Base-by-base conservation (phyloP, 768 basidiomycete genomes). In the Sporobolomyces phaffii region DNA sequence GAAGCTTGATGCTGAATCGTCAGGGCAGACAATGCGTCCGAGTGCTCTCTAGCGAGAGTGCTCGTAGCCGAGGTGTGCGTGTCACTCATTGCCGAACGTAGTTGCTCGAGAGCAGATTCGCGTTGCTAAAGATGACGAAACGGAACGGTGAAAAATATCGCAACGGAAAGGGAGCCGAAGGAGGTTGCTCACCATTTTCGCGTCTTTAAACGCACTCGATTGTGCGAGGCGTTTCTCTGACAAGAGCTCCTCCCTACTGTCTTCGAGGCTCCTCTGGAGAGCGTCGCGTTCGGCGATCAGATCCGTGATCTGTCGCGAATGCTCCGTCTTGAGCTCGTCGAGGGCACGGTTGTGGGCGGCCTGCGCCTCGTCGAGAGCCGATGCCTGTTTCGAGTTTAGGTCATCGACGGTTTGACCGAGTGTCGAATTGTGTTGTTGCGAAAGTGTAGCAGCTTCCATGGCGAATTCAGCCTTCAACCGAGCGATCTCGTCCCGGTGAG, bases 401-500 rank as follows among this genome's bases (percentile, higher is more conserved):
- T 57, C 54, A 9, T 14, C 38, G 3, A 24, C 13, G 1, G 47
- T 29, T 11, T 26, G 41, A 3, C 58, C 65, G 38, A 56, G 20
- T 8, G 63, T 36, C 22, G 34, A 38, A 1, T 50, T 28, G 18
- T 65, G 50, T 34, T 64, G 62, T 31, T 57, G 49, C 67, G 74
- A 81, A 59, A 14, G 78, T 76, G 54, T 29, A 36, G 20, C 71
- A 64, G n/a, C 85, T 41, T 83, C 81, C 11, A 80, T 78, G 72
- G 91, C 88, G 77, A 86, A 87, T 65, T 90, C 86, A 7, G 74
- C 69, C 38, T 79, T 80, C 26, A 88, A 77, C 34, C 52, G 58
- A 22, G 41, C 53, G 29, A 76, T 13, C 5, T 64, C 63, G 28
- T 5, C 7, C 13, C 20, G 5, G 44, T 70, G 69, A 14, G 43